Evolutionary conservation across 768 basidiomycete species (phyloP).

Genomic region (Pleurotus eryngii): DNA sequence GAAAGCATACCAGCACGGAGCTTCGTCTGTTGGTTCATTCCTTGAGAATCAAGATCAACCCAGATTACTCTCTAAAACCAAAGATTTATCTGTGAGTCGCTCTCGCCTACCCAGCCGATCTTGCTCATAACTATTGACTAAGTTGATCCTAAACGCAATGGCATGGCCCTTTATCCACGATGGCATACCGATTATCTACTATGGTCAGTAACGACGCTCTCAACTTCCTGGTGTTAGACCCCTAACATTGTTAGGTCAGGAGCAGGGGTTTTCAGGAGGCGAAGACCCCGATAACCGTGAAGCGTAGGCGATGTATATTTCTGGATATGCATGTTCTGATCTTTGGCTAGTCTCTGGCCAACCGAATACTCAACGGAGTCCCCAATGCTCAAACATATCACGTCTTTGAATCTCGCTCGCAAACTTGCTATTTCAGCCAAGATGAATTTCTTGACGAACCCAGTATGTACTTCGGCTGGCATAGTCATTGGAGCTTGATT

Average conservation of each 20-base stretch:
- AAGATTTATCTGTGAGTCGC: constrained; percentile 38
- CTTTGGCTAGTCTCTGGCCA: constrained; percentile 49
- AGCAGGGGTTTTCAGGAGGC: constrained; percentile 59
- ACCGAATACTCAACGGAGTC: constrained; percentile 49
- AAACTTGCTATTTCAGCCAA: constrained; percentile 44
- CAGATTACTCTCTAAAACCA: constrained; percentile 51
- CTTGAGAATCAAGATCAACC: constrained; percentile 70
- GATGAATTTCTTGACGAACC: constrained; percentile 41
- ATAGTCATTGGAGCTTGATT: not conserved
- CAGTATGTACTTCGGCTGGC: constrained; percentile 30
- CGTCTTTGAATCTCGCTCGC: constrained; percentile 48
- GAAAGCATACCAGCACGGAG: constrained; percentile 35
- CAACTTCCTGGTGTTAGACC: not conserved
- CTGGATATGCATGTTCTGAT: not conserved
- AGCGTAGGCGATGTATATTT: constrained; percentile 29
- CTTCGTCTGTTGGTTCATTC: constrained; percentile 54
- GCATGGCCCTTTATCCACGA: constrained; percentile 63
- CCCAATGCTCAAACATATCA: constrained; percentile 44
- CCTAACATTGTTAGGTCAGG: constrained; percentile 35
- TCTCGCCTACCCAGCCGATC: not conserved
- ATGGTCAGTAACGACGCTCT: constrained; percentile 32
- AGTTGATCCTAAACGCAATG: constrained; percentile 52
- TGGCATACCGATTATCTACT: constrained; percentile 69
- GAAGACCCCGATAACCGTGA: constrained; percentile 64
- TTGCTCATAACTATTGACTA: not conserved